Evolutionary conservation across 2,329 filamentous ascomycete genomes (phyloP).

Genomic region (Botryotinia convoluta): DNA sequence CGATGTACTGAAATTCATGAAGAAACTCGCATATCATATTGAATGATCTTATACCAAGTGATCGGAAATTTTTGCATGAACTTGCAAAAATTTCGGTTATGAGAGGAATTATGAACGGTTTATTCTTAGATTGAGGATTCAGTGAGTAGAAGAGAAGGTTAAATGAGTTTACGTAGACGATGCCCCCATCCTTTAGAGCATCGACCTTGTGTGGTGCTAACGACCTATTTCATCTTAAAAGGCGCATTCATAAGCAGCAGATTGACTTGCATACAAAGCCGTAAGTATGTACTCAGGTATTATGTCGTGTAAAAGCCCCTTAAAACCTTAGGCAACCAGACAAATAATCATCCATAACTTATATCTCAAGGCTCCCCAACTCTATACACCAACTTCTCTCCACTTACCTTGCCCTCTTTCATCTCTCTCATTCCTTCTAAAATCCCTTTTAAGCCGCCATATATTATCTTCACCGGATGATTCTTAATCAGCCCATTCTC

Average conservation of each 20-base stretch:
- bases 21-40: no score
- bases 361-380: background rate
- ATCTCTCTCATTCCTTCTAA: background rate
- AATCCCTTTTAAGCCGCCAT: background rate
- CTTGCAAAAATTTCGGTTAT: accelerated
- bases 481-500: background rate
- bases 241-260: accelerated
- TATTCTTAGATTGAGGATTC: background rate
- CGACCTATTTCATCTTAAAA: accelerated
- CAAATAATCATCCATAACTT: background rate
- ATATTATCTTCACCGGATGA: background rate
- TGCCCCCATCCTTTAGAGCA: background rate
- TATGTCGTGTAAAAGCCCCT: accelerated
- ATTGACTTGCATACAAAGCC: background rate
- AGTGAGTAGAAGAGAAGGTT: background rate
- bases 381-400: background rate
- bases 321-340: background rate
- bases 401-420: background rate
- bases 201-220: accelerated
- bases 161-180: accelerated
- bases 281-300: background rate
- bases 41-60: accelerated
- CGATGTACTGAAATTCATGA: accelerated
- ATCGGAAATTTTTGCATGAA: accelerated
- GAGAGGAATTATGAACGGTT: accelerated